Percentiles rank a stretch among this genome's conserved stretches.
Evolutionary conservation across 495 filamentous ascomycete genomes (phyloP).

Genomic region (Hypoxylon cercidicola): DNA sequence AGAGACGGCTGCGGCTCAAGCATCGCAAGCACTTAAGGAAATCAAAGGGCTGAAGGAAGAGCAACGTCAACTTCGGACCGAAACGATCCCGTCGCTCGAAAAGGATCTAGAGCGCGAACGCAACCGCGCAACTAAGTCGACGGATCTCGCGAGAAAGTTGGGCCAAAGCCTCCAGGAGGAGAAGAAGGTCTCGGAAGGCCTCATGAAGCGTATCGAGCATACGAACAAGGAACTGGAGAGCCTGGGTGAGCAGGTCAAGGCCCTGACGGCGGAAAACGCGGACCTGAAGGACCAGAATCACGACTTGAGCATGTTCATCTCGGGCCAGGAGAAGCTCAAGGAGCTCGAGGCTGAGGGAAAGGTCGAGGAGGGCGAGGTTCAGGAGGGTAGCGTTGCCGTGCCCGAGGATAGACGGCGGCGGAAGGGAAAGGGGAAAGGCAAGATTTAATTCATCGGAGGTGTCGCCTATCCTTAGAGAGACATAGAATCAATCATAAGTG

Average conservation of each 20-base stretch:
- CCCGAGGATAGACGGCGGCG: conserved; percentile 64
- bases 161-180: conserved; percentile 86
- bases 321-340: conserved; percentile 81
- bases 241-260: conserved; percentile 63
- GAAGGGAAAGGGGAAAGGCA: conserved; percentile 63
- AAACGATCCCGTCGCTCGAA: conserved; percentile 73
- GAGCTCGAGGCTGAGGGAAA: conserved; percentile 71
- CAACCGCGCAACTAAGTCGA: conserved; percentile 73
- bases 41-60: conserved; percentile 63
- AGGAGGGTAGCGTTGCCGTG: conserved; percentile 61
- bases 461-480: too few species aligned
- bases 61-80: conserved; percentile 64
- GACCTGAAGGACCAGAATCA: conserved; percentile 84
- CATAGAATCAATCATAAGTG: too few species aligned
- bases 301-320: conserved; percentile 92
- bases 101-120: conserved; percentile 74
- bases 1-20: conserved; percentile 66
- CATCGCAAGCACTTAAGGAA: conserved; percentile 60
- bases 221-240: conserved; percentile 67
- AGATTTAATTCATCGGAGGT: conserved; percentile 39
- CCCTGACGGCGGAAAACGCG: conserved; percentile 64
- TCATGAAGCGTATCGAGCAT: conserved; percentile 80
- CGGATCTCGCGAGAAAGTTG: conserved; percentile 77
- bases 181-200: conserved; percentile 79
- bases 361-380: conserved; percentile 64